These are phyloP conservation scores for Myxozyma neglecta DNA, from an alignment of 805 yeast species.

Conservation along the genomic window DNA sequence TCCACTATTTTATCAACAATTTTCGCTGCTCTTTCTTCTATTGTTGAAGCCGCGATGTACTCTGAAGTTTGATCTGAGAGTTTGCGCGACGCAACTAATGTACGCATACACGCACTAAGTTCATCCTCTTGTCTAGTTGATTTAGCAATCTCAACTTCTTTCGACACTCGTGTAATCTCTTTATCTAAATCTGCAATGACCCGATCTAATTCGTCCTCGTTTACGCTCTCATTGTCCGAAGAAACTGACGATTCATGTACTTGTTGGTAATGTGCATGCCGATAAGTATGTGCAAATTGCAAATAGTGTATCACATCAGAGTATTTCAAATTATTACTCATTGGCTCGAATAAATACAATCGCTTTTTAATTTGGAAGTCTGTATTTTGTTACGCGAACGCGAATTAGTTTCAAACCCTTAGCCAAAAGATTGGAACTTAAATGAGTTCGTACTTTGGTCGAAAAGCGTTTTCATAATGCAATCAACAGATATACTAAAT, in stretches of 20 bases:
- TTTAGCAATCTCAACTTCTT: background rate
- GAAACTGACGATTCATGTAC: background rate
- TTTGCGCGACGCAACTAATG: constrained; percentile 9
- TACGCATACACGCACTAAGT: background rate
- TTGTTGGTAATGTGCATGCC: background rate
- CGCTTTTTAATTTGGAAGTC: too few species aligned
- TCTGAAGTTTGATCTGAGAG: background rate
- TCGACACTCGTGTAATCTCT: background rate
- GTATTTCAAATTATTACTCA: background rate
- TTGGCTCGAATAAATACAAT: background rate
- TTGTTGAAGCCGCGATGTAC: background rate
- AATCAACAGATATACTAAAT: background rate
- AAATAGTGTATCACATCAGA: constrained; percentile 8
- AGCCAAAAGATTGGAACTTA: too few species aligned
- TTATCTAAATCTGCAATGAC: background rate
- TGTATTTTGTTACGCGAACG: too few species aligned
- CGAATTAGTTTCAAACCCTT: too few species aligned
- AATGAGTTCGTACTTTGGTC: background rate
- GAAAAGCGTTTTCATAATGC: background rate
- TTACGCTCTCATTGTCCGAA: background rate
- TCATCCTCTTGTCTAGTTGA: background rate
- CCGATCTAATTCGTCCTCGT: background rate
- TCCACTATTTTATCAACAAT: background rate
- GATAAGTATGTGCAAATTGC: constrained; percentile 6
- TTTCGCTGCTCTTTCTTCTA: background rate